phyloP scores from a whole-genome alignment of 2,329 filamentous ascomycete species.

The Hymenoscyphus infarciens region DNA sequence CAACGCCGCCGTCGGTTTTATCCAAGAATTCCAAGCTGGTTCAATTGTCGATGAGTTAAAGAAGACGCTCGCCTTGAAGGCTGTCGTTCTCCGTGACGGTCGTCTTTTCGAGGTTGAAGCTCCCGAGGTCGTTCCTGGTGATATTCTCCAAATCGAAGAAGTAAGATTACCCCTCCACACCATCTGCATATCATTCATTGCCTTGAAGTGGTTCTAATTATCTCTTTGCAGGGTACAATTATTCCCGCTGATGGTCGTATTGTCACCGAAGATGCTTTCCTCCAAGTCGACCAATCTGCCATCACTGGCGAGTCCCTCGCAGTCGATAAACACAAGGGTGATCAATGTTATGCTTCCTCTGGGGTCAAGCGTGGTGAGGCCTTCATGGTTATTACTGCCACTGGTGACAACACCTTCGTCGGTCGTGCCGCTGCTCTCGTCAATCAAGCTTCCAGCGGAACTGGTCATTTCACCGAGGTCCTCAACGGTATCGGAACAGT shows the following conservation, averaged over 20 bases:
- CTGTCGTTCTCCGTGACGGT: slow-evolving; percentile 79
- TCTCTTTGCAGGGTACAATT: slow-evolving; percentile 63
- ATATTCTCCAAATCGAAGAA: slow-evolving; percentile 86
- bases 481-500: slow-evolving; percentile 82
- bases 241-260: slow-evolving; percentile 86
- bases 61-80: slow-evolving; percentile 85
- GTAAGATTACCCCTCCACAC: slow-evolving; percentile 34
- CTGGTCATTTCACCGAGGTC: slow-evolving; percentile 87
- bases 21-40: slow-evolving; percentile 86
- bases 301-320: slow-evolving; percentile 91
- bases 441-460: slow-evolving; percentile 67
- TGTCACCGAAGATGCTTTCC: slow-evolving; percentile 76
- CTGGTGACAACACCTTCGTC: slow-evolving; percentile 87
- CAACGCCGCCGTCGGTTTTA: slow-evolving; percentile 81
- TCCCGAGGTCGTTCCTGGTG: slow-evolving; percentile 80
- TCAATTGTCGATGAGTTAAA: slow-evolving; percentile 89
- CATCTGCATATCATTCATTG: background rate
- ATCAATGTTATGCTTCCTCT: slow-evolving; percentile 80
- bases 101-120: slow-evolving; percentile 75
- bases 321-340: slow-evolving; percentile 80
- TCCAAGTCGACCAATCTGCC: slow-evolving; percentile 88
- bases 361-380: slow-evolving; percentile 88
- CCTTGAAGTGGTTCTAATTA: background rate
- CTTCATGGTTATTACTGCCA: slow-evolving; percentile 76
- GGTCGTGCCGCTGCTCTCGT: slow-evolving; percentile 85